Evolutionary conservation across 352 stramenopile genomes (phyloP), one percentile per base, ranked within the genome.

Genomic region (Halophytophthora batemanensis): DNA sequence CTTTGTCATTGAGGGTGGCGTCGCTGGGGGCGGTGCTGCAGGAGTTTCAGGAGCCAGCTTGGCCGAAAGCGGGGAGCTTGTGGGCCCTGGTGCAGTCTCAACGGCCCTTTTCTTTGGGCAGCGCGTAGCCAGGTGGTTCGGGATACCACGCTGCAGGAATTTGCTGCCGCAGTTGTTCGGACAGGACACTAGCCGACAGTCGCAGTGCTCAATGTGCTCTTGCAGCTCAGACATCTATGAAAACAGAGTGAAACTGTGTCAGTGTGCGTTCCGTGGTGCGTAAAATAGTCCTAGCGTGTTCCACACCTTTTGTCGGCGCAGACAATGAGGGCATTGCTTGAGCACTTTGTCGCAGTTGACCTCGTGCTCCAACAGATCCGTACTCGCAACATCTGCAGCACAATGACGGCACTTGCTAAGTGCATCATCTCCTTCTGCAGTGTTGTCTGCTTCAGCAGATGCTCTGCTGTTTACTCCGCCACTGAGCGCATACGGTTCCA

Each of bases 291-390:
- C 38, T 18, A 14, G 29, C 25, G 17, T 2, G n/a, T 15, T 18
- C 23, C 36, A 1, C 48, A 90, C 77, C 55, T 89, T 90, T 45
- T 90, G 82, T 2, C 82, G 79, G 21, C 80, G 77, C 11, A 93
- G 61, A 25, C 82, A 93, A 53, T 93, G 82, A 0, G 82, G 79
- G 50, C 82, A 93, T 50, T 93, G 82, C 62, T 93, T 93, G 12
- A 93, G 58, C 35, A 89, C 67, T 52, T 90, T 85, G 28, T 89
- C 79, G 43, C 82, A 93, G n/a, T 65, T 71, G 1, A 83, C 58
- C 56, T 93, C 82, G 50, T 93, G 82, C 12, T 88, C 77, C 19
- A 83, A 58, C 3, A 90, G 58, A 5, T 89, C 80, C 6, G 60
- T 28, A 4, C 56, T 58, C 2, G 46, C 31, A 2, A 90, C 59